Conservation (phyloP, 164 flowering plant genomes). For the Nymphaea colorata region DNA sequence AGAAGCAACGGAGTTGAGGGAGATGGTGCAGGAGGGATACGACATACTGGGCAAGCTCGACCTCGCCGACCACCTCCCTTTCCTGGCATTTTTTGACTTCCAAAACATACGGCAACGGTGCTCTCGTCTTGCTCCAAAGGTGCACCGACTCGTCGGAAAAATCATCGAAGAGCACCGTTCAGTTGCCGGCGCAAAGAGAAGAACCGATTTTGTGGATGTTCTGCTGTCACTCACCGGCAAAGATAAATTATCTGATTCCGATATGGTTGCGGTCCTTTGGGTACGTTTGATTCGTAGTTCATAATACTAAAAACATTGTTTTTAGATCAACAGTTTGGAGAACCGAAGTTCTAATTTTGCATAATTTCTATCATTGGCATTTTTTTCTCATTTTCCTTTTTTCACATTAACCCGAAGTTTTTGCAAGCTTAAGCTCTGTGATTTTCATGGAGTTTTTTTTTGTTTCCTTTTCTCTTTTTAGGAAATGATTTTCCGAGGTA, state of each 20-base stretch:
- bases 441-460: neutral
- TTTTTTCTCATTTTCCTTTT: no score
- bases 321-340: neutral
- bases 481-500: constrained; percentile 35
- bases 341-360: neutral
- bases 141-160: constrained; percentile 27
- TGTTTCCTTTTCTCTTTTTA: neutral
- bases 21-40: constrained; percentile 37
- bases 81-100: constrained; percentile 20
- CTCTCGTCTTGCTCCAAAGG: constrained; percentile 34
- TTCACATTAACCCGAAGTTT: no score
- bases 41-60: constrained; percentile 28
- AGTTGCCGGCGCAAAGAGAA: neutral
- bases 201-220: constrained; percentile 46
- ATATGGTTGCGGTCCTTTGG: constrained; percentile 73
- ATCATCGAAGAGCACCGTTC: constrained; percentile 28
- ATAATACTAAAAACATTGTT: neutral
- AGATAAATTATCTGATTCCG: constrained; percentile 33
- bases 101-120: constrained; percentile 29
- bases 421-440: neutral
- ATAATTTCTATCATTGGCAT: neutral
- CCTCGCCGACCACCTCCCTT: constrained; percentile 35
- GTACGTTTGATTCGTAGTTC: constrained; percentile 11
- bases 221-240: constrained; percentile 29
- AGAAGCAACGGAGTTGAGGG: constrained; percentile 13